These are phyloP conservation scores for Microdochium nivale DNA, from an alignment of 2,329 filamentous ascomycete genomes.

Conservation along the genomic window DNA sequence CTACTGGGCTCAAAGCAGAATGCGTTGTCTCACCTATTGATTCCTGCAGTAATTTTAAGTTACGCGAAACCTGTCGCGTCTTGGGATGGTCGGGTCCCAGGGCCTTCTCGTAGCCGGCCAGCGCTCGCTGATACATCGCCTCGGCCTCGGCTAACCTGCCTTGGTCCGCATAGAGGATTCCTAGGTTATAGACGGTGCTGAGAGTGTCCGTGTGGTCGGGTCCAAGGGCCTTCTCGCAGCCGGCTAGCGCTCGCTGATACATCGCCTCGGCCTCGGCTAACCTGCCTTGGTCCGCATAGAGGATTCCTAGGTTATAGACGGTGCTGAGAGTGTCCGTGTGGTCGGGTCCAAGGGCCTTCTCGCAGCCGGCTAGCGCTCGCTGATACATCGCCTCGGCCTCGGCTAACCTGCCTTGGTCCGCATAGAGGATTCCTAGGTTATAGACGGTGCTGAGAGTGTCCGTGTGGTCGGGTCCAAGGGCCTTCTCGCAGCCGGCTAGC, in stretches of 20 bases:
- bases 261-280: constrained; percentile 3
- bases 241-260: constrained; percentile 4
- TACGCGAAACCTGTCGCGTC: not conserved
- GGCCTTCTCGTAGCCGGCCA: constrained; percentile 1
- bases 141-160: constrained; percentile 3
- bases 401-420: not conserved
- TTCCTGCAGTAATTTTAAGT: not conserved
- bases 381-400: constrained; percentile 5
- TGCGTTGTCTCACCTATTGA: not conserved
- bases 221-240: constrained; percentile 1
- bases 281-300: not conserved
- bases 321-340: constrained; percentile 1
- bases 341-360: constrained; percentile 1
- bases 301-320: not conserved
- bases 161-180: not conserved
- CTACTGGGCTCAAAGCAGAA: not conserved
- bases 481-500: constrained; percentile 1
- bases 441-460: not conserved
- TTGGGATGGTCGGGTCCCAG: constrained; percentile 1
- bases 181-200: not conserved
- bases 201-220: constrained; percentile 1
- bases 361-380: constrained; percentile 1
- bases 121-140: constrained; percentile 4
- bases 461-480: constrained; percentile 2
- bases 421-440: not conserved